Conservation (phyloP, 257 asterid genomes). For the Ajuga chamaepitys region DNA sequence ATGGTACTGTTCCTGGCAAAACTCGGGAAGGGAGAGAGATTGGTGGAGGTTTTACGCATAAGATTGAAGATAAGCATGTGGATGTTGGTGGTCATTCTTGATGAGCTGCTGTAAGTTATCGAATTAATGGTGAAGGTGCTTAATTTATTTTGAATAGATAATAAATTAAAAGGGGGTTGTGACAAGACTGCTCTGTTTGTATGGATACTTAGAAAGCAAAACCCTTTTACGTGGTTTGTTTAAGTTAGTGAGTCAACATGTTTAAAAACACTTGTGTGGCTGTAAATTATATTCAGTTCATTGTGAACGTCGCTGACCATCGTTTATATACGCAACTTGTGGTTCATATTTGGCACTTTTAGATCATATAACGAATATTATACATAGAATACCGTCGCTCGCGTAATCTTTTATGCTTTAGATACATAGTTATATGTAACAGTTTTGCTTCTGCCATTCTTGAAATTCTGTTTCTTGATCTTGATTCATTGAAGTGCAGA, state of each 20-base stretch:
- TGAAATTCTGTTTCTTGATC: no score
- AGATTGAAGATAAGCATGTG: slow-evolving; percentile 23
- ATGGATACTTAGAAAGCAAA: slow-evolving; percentile 17
- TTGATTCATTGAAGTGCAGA: background rate
- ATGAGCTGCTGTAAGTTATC: slow-evolving; percentile 29
- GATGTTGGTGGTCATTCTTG: slow-evolving; percentile 23
- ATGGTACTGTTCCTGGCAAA: slow-evolving; percentile 18
- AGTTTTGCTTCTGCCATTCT: no score
- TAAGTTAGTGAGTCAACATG: slow-evolving; percentile 22
- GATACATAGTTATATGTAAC: no score
- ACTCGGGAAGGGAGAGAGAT: slow-evolving; percentile 13
- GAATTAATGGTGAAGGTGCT: background rate
- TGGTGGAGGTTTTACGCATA: slow-evolving; percentile 13
- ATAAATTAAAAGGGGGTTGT: slow-evolving; percentile 3
- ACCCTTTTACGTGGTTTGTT: slow-evolving; percentile 20
- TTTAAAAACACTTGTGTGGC: background rate
- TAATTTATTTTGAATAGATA: slow-evolving; percentile 24
- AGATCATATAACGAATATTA: background rate
- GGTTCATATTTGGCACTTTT: background rate
- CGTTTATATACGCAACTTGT: background rate
- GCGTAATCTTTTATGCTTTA: no score
- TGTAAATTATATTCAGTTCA: slow-evolving; percentile 8
- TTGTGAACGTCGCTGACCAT: background rate
- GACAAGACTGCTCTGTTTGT: slow-evolving; percentile 21
- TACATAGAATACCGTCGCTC: no score